Percentiles rank a stretch among this genome's conserved stretches.
These are phyloP conservation scores for Colletotrichum sp. DNA, from an alignment of 2,329 filamentous ascomycete species.

Conservation along the genomic window DNA sequence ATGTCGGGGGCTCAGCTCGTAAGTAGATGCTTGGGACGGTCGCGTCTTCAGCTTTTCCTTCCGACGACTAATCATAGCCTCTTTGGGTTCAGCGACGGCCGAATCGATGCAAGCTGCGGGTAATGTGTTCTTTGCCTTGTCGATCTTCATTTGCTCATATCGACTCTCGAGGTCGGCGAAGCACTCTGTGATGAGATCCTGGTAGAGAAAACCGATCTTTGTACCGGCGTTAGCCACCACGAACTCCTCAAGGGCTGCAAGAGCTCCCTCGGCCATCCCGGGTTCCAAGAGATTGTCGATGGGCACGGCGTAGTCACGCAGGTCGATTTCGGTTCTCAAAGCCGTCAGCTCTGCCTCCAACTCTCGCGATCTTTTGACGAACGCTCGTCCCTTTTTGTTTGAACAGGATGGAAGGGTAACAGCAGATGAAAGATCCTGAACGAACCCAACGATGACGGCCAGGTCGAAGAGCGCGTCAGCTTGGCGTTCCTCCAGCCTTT, in stretches of 20 bases:
- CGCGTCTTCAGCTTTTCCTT: neutral
- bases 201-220: conserved; percentile 45
- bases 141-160: conserved; percentile 22
- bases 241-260: conserved; percentile 40
- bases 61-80: neutral
- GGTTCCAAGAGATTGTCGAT: conserved; percentile 48
- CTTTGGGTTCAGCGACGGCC: neutral
- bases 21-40: neutral
- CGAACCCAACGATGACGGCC: conserved; percentile 41
- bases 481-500: neutral
- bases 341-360: conserved; percentile 38
- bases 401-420: neutral
- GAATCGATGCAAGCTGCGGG: neutral
- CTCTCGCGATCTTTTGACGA: conserved; percentile 29
- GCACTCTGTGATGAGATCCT: conserved; percentile 44
- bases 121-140: neutral
- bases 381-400: neutral
- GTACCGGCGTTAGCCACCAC: conserved; percentile 24
- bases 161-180: conserved; percentile 34
- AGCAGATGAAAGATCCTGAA: conserved; percentile 41
- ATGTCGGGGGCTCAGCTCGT: neutral
- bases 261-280: conserved; percentile 37
- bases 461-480: conserved; percentile 36
- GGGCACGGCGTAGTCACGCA: conserved; percentile 42
- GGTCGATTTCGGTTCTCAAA: conserved; percentile 42